Evolutionary conservation across 1,284 basidiomycete species (phyloP), one percentile per base, ranked within the genome.

Genomic region (Fistulina hepatica): DNA sequence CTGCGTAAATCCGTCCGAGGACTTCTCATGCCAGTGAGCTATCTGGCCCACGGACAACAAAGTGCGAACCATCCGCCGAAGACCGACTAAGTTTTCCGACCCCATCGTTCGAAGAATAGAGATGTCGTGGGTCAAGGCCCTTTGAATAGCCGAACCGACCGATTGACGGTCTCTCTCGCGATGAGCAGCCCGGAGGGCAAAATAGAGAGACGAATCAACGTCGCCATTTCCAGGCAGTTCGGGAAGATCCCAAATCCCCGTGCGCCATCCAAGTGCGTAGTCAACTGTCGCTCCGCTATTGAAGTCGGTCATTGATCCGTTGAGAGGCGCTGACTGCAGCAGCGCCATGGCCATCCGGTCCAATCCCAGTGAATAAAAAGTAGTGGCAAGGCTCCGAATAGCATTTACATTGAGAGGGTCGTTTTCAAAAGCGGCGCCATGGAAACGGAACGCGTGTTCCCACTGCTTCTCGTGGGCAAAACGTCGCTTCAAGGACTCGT

Each of bases 381-480:
- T 75, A 42, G 79, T 67, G 8, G 88, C 54, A 12, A 91, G 63
- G 26, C 83, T 74, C 43, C 71, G 61, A 33, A 66, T 52, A 40
- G 72, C 67, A 2, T 50, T 49, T 4, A 55, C 44, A 25, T 63
- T 58, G 6, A 51, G 52, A 20, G 52, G 55, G 9, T 68, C 63
- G 11, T 76, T 73, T 54, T 95, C 89, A 33, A 84, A 64, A 9
- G 72, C 70, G 5, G 94, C 90, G 9, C 90, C 89, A 48, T 95
- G 85, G 49, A 91, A 86, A 26, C 75, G 76, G 49, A 98, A 89
- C 0, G 92, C 90, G 49, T 83, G 83, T 25, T 83, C 77, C 81
- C 92, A 95, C 51, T 92, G 81, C 9, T 78, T 73, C 56, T 98
- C 95, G 49, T 98, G 94, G 48, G 90, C 83, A 42, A 94, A 81